Evolutionary conservation across 1,284 basidiomycete genomes (phyloP).

Genomic region (Puccinia hordei): DNA sequence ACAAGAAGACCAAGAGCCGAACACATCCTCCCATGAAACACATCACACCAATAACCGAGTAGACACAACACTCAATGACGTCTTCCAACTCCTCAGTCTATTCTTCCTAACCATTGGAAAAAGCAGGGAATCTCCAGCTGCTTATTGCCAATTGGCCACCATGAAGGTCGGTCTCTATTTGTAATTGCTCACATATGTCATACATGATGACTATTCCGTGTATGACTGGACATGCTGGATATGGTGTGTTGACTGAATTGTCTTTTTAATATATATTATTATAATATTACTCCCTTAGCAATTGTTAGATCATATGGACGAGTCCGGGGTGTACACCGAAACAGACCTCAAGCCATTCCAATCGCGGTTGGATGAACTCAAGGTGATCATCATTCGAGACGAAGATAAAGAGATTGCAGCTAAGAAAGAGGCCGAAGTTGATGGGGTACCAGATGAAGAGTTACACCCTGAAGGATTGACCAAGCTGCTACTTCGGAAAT

Average conservation of each 20-base stretch:
- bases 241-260: background rate
- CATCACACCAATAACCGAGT: slow-evolving; percentile 68
- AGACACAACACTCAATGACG: slow-evolving; percentile 87
- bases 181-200: background rate
- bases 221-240: background rate
- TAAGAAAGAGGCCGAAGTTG: slow-evolving; percentile 51
- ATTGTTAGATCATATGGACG: slow-evolving; percentile 89
- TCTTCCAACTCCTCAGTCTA: slow-evolving; percentile 68
- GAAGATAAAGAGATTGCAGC: slow-evolving; percentile 63
- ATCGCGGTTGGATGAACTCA: slow-evolving; percentile 74
- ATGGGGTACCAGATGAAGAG: slow-evolving; percentile 51
- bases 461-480: slow-evolving; percentile 55
- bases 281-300: slow-evolving; percentile 62
- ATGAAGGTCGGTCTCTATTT: slow-evolving; percentile 74
- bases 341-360: slow-evolving; percentile 82
- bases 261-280: background rate
- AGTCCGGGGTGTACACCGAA: slow-evolving; percentile 88
- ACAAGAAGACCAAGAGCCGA: slow-evolving; percentile 38
- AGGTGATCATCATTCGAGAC: slow-evolving; percentile 73
- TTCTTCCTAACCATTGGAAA: slow-evolving; percentile 70
- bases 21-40: slow-evolving; percentile 44
- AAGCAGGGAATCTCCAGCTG: slow-evolving; percentile 85
- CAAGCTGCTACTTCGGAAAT: slow-evolving; percentile 51
- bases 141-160: slow-evolving; percentile 88
- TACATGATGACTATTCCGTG: too few relatives aligned